Evolutionary conservation across 441 rosid genomes (phyloP).

Genomic region (Jatropha multifida): DNA sequence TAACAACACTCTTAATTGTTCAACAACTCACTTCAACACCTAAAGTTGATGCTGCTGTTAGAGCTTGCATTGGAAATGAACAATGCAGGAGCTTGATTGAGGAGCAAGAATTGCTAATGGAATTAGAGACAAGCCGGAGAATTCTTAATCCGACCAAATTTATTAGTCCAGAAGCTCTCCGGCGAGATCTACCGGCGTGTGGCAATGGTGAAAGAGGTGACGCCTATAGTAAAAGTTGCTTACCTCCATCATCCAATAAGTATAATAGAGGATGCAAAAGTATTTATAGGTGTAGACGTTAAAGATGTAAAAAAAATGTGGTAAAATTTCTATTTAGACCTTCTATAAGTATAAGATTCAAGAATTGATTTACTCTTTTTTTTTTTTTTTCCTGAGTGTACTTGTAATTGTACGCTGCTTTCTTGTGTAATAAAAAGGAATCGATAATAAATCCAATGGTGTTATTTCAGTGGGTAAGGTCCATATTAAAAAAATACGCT

Average conservation of each 20-base stretch:
- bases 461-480: too few relatives aligned
- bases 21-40: background rate
- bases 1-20: background rate
- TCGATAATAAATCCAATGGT: too few relatives aligned
- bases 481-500: too few relatives aligned
- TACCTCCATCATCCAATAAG: conserved; percentile 12
- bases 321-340: background rate
- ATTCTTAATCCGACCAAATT: background rate
- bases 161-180: conserved; percentile 1
- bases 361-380: too few relatives aligned
- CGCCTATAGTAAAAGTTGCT: conserved; percentile 17
- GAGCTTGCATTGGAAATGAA: background rate
- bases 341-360: background rate
- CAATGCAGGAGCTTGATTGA: conserved; percentile 15
- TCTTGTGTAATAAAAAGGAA: too few relatives aligned
- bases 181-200: conserved; percentile 3
- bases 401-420: background rate
- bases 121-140: conserved; percentile 16
- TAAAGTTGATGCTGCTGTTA: background rate
- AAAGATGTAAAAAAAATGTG: background rate
- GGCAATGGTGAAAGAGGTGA: background rate
- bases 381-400: too few relatives aligned
- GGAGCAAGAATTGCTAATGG: conserved; percentile 20
- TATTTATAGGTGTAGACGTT: conserved; percentile 8
- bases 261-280: conserved; percentile 13